Percentiles rank a stretch among this genome's conserved stretches.
Evolutionary conservation across 2,329 filamentous ascomycete species (phyloP).

Genomic region (Periglandula ipomoeae): DNA sequence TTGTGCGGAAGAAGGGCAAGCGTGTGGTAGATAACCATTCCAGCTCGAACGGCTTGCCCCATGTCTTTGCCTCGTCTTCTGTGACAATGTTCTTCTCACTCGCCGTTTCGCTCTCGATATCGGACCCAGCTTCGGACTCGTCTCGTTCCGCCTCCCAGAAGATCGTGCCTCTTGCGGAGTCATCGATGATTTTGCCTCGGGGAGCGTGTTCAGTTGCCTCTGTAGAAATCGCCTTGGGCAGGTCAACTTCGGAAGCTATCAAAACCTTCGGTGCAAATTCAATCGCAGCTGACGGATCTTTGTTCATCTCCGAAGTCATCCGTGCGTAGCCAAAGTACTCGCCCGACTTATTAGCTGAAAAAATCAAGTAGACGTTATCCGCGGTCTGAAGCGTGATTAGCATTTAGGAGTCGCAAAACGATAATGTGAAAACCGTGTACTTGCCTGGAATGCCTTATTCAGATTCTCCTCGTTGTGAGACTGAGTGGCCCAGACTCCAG

Average conservation of each 20-base stretch:
- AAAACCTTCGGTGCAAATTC: slow-evolving; percentile 60
- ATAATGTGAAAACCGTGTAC: slow-evolving; percentile 13
- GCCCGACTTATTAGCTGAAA: slow-evolving; percentile 94
- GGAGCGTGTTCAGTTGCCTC: slow-evolving; percentile 70
- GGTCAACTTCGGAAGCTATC: slow-evolving; percentile 48
- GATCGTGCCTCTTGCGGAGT: slow-evolving; percentile 87
- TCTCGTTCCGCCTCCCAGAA: slow-evolving; percentile 83
- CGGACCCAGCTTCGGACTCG: slow-evolving; percentile 36
- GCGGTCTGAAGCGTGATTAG: slow-evolving; percentile 43
- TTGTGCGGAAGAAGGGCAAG: slow-evolving; percentile 80
- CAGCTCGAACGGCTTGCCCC: slow-evolving; percentile 86
- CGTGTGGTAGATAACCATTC: slow-evolving; percentile 81
- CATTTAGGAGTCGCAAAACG: neutral
- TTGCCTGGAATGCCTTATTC: slow-evolving; percentile 74
- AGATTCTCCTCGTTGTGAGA: slow-evolving; percentile 81
- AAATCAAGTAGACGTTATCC: slow-evolving; percentile 83
- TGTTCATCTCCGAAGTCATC: slow-evolving; percentile 77
- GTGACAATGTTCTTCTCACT: slow-evolving; percentile 31
- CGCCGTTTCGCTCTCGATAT: slow-evolving; percentile 31
- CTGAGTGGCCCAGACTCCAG: slow-evolving; percentile 89
- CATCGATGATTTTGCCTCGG: slow-evolving; percentile 80
- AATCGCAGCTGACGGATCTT: slow-evolving; percentile 61
- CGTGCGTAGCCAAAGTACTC: slow-evolving; percentile 94
- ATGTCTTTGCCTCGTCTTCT: slow-evolving; percentile 52
- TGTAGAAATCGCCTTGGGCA: slow-evolving; percentile 72